phyloP scores from a whole-genome alignment of 106 monocot species.

The Acorus calamus region DNA sequence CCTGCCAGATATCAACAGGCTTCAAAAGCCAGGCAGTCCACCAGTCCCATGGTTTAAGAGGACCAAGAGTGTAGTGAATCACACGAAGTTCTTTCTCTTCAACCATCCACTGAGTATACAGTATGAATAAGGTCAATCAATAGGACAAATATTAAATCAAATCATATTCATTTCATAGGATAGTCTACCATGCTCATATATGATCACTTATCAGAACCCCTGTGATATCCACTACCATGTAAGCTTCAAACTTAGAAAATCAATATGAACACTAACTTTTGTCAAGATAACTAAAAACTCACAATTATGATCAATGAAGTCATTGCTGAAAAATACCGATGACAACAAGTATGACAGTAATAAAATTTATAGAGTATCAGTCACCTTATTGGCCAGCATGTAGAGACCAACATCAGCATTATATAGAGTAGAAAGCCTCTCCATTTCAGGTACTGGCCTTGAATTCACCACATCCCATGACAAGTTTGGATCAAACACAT shows the following conservation, averaged over 20 bases:
- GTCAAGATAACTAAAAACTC: too few relatives aligned
- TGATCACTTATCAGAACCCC: too few relatives aligned
- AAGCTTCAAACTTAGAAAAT: too few relatives aligned
- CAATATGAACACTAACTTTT: too few relatives aligned
- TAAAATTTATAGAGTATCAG: not conserved
- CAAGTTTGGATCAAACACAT: constrained; percentile 67
- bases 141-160: not conserved
- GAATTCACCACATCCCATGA: constrained; percentile 29
- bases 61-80: constrained; percentile 95
- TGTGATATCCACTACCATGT: too few relatives aligned
- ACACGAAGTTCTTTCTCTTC: constrained; percentile 86
- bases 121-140: constrained; percentile 9
- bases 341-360: not conserved
- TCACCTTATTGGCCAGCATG: constrained; percentile 99
- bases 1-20: constrained; percentile 98
- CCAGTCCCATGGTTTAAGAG: constrained; percentile 99
- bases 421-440: constrained; percentile 86
- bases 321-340: not conserved
- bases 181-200: too few relatives aligned
- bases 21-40: constrained; percentile 97
- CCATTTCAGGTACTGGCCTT: constrained; percentile 54
- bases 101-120: constrained; percentile 88
- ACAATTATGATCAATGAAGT: too few relatives aligned
- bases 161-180: too few relatives aligned
- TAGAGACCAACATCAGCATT: constrained; percentile 99